Percentiles rank a stretch among this genome's conserved stretches.
Evolutionary conservation across 176 grass and related monocot genomes (phyloP).

Genomic region (Ananas comosus): DNA sequence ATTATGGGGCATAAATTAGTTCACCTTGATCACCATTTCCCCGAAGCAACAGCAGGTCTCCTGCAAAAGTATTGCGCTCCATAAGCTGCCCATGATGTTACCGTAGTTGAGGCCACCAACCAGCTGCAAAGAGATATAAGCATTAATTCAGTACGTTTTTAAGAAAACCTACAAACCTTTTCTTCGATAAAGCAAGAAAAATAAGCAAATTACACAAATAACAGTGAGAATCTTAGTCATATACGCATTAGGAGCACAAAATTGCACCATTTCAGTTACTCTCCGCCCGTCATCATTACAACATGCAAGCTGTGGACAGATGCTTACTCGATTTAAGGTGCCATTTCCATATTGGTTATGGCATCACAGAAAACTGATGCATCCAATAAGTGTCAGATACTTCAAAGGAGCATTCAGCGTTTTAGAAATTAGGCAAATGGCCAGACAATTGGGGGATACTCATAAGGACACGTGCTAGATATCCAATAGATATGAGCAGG

Average conservation of each 20-base stretch:
- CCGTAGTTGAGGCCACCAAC: constrained; percentile 75
- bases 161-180: neutral
- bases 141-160: constrained; percentile 17
- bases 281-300: neutral
- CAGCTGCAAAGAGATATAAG: constrained; percentile 49
- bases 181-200: constrained; percentile 11
- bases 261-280: neutral
- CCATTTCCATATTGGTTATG: too few relatives aligned
- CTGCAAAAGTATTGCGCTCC: constrained; percentile 47
- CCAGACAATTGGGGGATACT: too few relatives aligned
- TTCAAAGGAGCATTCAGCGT: too few relatives aligned
- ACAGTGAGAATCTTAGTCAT: neutral
- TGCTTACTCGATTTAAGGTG: too few relatives aligned
- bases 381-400: neutral
- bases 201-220: neutral
- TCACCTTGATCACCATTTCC: neutral
- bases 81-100: constrained; percentile 58
- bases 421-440: too few relatives aligned
- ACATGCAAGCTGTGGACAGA: neutral
- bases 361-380: too few relatives aligned
- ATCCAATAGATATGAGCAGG: too few relatives aligned
- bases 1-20: neutral
- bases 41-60: constrained; percentile 15
- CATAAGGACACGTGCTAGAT: too few relatives aligned
- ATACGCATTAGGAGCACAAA: too few relatives aligned